Conservation (phyloP, 495 filamentous ascomycete species). For the Cercophora newfieldiana region DNA sequence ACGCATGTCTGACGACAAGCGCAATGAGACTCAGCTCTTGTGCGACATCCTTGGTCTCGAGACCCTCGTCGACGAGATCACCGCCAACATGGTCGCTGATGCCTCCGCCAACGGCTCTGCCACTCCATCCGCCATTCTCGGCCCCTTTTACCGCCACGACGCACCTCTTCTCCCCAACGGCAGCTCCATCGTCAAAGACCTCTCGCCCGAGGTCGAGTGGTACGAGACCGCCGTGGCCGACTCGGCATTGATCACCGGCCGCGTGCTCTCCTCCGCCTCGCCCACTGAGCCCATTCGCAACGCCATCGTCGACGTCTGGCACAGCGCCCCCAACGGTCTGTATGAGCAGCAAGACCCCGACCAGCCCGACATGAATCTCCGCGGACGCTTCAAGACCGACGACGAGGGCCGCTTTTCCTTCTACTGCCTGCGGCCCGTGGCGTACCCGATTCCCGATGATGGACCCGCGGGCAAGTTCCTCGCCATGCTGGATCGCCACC, state of each 20-base stretch:
- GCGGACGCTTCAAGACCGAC: conserved; percentile 70
- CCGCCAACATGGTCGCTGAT: conserved; percentile 55
- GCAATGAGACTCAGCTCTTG: conserved; percentile 72
- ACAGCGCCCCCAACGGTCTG: conserved; percentile 72
- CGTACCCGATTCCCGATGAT: conserved; percentile 72
- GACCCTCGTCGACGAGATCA: conserved; percentile 72
- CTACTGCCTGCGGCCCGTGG: conserved; percentile 66
- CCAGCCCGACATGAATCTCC: conserved; percentile 74
- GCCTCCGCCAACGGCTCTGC: conserved; percentile 55
- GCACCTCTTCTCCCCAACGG: conserved; percentile 65
- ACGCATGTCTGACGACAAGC: conserved; percentile 65
- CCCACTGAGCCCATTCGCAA: conserved; percentile 60
- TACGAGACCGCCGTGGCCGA: conserved; percentile 51
- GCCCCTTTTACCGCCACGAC: conserved; percentile 75
- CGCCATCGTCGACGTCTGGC: conserved; percentile 74
- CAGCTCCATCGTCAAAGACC: conserved; percentile 54
- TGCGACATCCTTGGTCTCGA: conserved; percentile 74
- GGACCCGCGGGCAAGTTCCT: conserved; percentile 57
- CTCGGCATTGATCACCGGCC: conserved; percentile 63
- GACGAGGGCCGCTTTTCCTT: conserved; percentile 64
- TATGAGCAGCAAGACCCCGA: conserved; percentile 76
- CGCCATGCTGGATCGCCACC: conserved; percentile 63
- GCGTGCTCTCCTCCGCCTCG: conserved; percentile 48
- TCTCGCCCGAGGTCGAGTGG: conserved; percentile 32
- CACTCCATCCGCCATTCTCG: conserved; percentile 74